phyloP scores from a whole-genome alignment of 176 grass and related monocot genomes.

The Dactylis glomerata region DNA sequence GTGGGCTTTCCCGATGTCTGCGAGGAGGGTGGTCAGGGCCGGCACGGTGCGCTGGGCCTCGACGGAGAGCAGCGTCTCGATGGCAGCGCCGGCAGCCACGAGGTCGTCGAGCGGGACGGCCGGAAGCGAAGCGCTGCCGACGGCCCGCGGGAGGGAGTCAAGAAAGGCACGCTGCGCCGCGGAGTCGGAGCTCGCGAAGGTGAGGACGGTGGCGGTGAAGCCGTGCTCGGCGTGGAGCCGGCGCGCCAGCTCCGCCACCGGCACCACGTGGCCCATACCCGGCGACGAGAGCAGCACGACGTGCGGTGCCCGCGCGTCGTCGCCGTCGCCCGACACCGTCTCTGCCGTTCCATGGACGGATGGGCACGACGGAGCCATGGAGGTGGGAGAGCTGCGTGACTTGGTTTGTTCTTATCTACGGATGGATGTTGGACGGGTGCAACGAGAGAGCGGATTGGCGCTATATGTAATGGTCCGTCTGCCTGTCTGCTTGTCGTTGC shows the following conservation, averaged over 20 bases:
- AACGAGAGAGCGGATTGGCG: background rate
- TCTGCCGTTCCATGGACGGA: background rate
- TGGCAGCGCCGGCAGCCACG: constrained; percentile 23
- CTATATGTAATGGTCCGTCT: background rate
- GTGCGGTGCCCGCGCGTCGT: constrained; percentile 13
- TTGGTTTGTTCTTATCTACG: too few species aligned
- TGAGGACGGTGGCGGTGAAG: constrained; percentile 52
- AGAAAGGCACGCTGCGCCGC: constrained; percentile 27
- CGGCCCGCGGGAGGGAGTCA: constrained; percentile 15
- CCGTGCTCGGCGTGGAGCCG: constrained; percentile 37
- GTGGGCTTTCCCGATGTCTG: background rate
- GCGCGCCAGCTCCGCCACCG: constrained; percentile 53
- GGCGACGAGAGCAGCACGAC: constrained; percentile 46
- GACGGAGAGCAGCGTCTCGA: constrained; percentile 47
- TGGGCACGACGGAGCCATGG: background rate
- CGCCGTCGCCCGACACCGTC: background rate
- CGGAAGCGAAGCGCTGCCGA: constrained; percentile 36
- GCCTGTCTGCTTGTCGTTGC: background rate
- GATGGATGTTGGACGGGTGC: background rate
- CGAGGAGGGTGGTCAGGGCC: background rate
- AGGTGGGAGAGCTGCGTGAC: background rate
- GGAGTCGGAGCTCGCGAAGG: constrained; percentile 26
- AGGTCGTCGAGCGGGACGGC: constrained; percentile 23
- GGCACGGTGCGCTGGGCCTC: constrained; percentile 2
- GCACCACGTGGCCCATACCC: constrained; percentile 56